Evolutionary conservation across 2,329 filamentous ascomycete species (phyloP), one percentile per base, ranked within the genome.

Genomic region (Clonostachys byssicola): DNA sequence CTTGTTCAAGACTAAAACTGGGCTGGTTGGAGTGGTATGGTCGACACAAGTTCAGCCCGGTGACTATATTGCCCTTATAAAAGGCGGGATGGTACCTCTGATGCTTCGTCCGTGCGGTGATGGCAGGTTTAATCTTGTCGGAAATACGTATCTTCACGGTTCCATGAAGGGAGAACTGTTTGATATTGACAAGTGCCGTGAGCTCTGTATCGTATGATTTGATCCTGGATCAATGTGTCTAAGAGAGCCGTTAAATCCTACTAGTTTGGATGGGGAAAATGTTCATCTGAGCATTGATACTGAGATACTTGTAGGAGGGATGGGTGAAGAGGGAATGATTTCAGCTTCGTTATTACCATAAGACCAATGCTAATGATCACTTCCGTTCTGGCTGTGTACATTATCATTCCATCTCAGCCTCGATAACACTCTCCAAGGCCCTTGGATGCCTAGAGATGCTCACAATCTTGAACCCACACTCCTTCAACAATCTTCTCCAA

Each of bases 381-480:
- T 30, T 30, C 10, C 9, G 23, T 30, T 30, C 23, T 6, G 9
- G 23, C 9, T 30, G 23, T 30, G 23, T 10, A 9, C 8, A 30
- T 8, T 30, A 16, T 35, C 46, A 49, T 34, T 38, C 47, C 8
- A 50, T 23, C 40, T 52, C 50, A 14, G 48, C 50, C 38, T 52
- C 50, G 34, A 52, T 50, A 14, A 52, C 34, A 46, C 43, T 48
- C 45, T 52, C 50, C 16, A 48, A 16, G 34, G 43, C 43, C 40
- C 44, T 40, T 16, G 58, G 60, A 44, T 59, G 56, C 20, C 57
- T 56, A 54, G 60, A 63, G 23, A 65, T 58, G 3, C 58, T 56
- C 14, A 53, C 34, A 39, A 63, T 48, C 40, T 52, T 47, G 16
- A 67, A 56, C 1, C 64, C 63, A 34, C 53, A 52, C 12, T 45